Base-by-base conservation (phyloP, 345 rosid genomes). In the Isatis tinctoria region DNA sequence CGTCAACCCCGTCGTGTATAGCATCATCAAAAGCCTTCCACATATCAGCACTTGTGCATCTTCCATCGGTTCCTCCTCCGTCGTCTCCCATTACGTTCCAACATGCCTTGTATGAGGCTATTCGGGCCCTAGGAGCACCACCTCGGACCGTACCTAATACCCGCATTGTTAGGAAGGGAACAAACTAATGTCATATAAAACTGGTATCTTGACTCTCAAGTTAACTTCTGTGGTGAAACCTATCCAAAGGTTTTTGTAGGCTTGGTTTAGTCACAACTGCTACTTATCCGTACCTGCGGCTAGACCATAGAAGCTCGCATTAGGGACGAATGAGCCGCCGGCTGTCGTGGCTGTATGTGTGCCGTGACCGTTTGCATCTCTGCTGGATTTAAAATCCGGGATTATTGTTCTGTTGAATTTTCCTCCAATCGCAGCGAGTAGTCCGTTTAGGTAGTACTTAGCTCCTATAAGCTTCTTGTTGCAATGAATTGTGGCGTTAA, bases 401-500 rank as follows among this genome's bases (percentile, higher is more conserved):
- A 11, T 0, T 57, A 40, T 64, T 26, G 67, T 61, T 26, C 56
- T 67, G 64, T 84, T 82, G 61, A 74, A 78, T 74, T 63, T 72
- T 14, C 39, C 75, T 43, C 60, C 61, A 30, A 53, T 22, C 3
- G 65, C 70, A 0, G 85, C 80, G 10, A 84, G 66, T 22, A 83
- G 17, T n/a, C 87, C 90, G 0, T 64, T 63, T 13, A 74, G 61
- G 70, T 81, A 83, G 67, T 63, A 87, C 63, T 70, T 78, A 11
- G 91, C 88, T 67, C 91, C 87, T 53, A 83, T 83, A 2, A 87
- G 69, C 72, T 87, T 87, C 3, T 82, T 79, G 73, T 85, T 87
- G 47, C 91, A 80, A 37, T 78, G 70, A 9, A 61, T 32, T 3
- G 73, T 60, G 32, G 78, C 60, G 61, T 74, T 28, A 40, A 86